phyloP scores from a whole-genome alignment of 257 asterid species.

The Lycium ferocissimum region DNA sequence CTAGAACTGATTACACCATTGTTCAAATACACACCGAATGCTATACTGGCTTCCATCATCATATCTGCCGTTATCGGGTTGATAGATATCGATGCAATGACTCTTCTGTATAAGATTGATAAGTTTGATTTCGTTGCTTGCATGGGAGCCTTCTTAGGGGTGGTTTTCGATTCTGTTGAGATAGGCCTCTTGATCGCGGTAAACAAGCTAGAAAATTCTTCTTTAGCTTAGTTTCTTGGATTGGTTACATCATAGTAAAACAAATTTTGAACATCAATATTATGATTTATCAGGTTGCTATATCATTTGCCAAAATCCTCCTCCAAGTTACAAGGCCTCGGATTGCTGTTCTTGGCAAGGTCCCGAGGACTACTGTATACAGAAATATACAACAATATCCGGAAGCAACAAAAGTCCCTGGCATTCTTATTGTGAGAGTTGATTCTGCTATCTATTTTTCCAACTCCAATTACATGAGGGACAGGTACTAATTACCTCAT shows the following conservation, averaged over 20 bases:
- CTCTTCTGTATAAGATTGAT: constrained; percentile 70
- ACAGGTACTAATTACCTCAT: constrained; percentile 52
- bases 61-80: constrained; percentile 69
- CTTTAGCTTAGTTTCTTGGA: background rate
- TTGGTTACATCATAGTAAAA: background rate
- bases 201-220: constrained; percentile 26
- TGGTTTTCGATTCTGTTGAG: constrained; percentile 64
- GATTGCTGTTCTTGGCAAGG: constrained; percentile 63
- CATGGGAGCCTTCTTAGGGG: constrained; percentile 87
- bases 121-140: constrained; percentile 78
- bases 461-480: constrained; percentile 72
- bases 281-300: constrained; percentile 48
- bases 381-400: constrained; percentile 79
- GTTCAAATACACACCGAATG: constrained; percentile 77
- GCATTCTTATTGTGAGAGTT: constrained; percentile 61
- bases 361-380: constrained; percentile 69
- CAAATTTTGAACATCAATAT: background rate
- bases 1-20: constrained; percentile 66
- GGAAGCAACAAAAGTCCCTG: constrained; percentile 69
- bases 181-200: constrained; percentile 81
- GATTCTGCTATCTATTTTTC: constrained; percentile 83
- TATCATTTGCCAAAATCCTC: constrained; percentile 78
- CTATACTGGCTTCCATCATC: constrained; percentile 74
- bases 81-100: constrained; percentile 61
- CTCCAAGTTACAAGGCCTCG: constrained; percentile 83